phyloP scores from a whole-genome alignment of 805 yeast genomes.

The Cyberlindnera maclurae region DNA sequence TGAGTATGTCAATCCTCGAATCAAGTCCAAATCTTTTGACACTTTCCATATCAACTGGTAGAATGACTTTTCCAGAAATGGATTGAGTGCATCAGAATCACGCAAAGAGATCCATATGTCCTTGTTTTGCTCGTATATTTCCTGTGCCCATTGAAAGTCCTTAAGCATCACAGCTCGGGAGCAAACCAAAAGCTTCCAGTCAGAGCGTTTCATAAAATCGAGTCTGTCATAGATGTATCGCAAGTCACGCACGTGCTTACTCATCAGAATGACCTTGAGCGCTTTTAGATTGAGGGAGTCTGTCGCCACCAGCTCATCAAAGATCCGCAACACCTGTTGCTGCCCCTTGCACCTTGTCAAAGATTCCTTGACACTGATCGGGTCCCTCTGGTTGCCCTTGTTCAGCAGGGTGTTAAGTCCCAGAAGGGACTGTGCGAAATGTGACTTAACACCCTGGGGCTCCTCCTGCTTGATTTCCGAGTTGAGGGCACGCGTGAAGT shows the following conservation, averaged over 20 bases:
- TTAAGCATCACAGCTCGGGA: slow-evolving; percentile 9
- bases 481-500: slow-evolving; percentile 13
- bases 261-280: slow-evolving; percentile 11
- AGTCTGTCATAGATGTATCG: slow-evolving; percentile 8
- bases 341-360: slow-evolving; percentile 2
- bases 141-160: slow-evolving; percentile 5
- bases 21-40: slow-evolving; percentile 2
- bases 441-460: slow-evolving; percentile 1
- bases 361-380: slow-evolving; percentile 3
- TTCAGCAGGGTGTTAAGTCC: slow-evolving; percentile 12
- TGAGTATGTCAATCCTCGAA: not conserved
- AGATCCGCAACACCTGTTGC: slow-evolving; percentile 7
- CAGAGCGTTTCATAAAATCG: slow-evolving; percentile 7
- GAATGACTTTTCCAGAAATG: slow-evolving; percentile 10
- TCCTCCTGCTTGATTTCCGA: slow-evolving; percentile 7
- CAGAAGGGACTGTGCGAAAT: slow-evolving; percentile 14
- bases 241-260: slow-evolving; percentile 6
- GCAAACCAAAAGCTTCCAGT: slow-evolving; percentile 8
- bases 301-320: slow-evolving; percentile 10
- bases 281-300: slow-evolving; percentile 4
- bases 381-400: slow-evolving; percentile 2
- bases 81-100: not conserved
- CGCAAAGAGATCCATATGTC: slow-evolving; percentile 6
- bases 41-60: slow-evolving; percentile 15
- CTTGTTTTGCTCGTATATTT: slow-evolving; percentile 5